These are phyloP conservation scores for Melanomma pulvis-pyrius DNA, from an alignment of 495 filamentous ascomycete genomes.

Conservation along the genomic window DNA sequence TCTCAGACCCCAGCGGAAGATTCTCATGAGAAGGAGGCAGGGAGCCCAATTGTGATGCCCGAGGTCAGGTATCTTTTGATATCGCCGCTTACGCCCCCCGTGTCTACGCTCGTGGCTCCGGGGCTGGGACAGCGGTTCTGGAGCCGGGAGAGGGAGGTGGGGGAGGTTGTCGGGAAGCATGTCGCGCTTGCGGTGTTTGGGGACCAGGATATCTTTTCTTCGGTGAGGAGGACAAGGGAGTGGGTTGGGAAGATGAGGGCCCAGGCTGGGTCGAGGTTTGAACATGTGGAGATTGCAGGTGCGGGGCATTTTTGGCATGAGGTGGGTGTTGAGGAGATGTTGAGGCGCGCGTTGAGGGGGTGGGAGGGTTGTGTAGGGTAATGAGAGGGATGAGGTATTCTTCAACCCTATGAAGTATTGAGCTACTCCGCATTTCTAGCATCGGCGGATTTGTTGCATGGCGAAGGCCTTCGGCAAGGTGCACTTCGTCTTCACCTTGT, in stretches of 20 bases:
- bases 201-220: constrained; percentile 75
- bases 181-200: constrained; percentile 77
- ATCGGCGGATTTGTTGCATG: too few species aligned
- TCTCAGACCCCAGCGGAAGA: background rate
- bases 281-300: constrained; percentile 60
- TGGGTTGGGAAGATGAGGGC: constrained; percentile 67
- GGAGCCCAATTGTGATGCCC: constrained; percentile 7
- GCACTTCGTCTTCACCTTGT: too few species aligned
- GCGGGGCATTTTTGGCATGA: constrained; percentile 89
- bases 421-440: background rate
- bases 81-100: constrained; percentile 72
- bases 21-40: background rate
- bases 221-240: constrained; percentile 63
- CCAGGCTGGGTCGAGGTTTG: constrained; percentile 49
- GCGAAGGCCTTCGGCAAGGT: too few species aligned
- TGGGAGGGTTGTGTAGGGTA: constrained; percentile 14
- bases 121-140: constrained; percentile 27
- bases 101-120: constrained; percentile 40
- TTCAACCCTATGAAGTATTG: background rate
- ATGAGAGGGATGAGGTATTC: background rate
- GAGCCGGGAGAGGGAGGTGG: constrained; percentile 5
- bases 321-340: constrained; percentile 57
- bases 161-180: constrained; percentile 47
- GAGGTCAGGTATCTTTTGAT: constrained; percentile 70
- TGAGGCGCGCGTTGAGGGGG: constrained; percentile 47